Evolutionary conservation across 108 stramenopile species (phyloP), one percentile per base, ranked within the genome.

Genomic region (Nitzschia sp.): DNA sequence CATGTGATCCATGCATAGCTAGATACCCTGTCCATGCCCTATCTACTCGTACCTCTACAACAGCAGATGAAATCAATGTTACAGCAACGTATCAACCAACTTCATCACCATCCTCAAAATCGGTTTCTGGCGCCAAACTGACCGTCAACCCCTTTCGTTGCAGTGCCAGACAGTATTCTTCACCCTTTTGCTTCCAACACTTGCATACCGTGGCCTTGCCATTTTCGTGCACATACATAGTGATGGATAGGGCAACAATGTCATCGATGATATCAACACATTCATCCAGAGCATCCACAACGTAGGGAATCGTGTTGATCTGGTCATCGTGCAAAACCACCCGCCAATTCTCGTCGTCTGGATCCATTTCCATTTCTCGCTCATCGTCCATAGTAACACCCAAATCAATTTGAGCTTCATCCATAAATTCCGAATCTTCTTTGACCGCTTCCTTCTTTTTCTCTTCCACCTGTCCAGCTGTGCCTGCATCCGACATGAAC

Each of bases 281-380:
- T 73, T 95, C 95, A 67, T 80, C 83, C 56, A 96, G 79, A 81
- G 81, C 85, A 51, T 87, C 81, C 60, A 93, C 88, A n/a, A 97
- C 96, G 63, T 97, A 97, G 59, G 95, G 90, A 78, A 97, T 96
- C 0, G 94, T 96, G 78, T 97, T 95, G 21, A 96, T 91, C 72
- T 96, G 94, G 79, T 97, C 96, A 75, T 97, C 95, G 84, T 97
- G 96, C 39, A 97, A 81, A 19, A 97, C 76, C 5, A 97, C 94
- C 22, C 95, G 84, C 92, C 94, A 97, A 79, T 73, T 64, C 69
- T 90, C 86, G 34, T 76, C 75, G 41, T 75, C 46, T 2, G 14
- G n/a, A 17, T 15, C 6, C 6, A 48, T 17, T 48, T 48, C 46
- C 67, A 86, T 87, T 24, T 79, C 67, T 34, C 29, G 29, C 29